Percentiles rank a stretch among this genome's conserved stretches.
Evolutionary conservation across 1,139 yeast species (phyloP).

Genomic region (Chernovozyma sophiae-reginae): DNA sequence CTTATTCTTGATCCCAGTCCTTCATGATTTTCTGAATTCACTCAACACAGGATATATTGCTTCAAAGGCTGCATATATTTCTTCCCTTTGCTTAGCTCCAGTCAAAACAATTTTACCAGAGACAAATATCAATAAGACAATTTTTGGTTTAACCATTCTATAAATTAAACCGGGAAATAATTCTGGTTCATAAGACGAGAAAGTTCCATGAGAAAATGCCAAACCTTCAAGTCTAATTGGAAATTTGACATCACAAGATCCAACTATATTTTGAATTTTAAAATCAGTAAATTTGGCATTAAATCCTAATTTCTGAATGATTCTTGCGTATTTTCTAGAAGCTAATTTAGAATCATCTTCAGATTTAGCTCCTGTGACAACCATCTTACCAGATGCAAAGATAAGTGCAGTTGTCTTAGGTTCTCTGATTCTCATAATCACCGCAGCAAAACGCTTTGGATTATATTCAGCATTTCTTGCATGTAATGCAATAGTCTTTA

Average conservation of each 20-base stretch:
- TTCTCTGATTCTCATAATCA: conserved; percentile 97
- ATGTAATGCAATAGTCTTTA: conserved; percentile 95
- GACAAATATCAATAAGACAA: conserved; percentile 90
- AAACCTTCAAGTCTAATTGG: conserved; percentile 97
- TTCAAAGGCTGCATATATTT: conserved; percentile 95
- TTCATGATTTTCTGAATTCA: conserved; percentile 91
- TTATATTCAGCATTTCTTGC: conserved; percentile 99
- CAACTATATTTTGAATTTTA: conserved; percentile 96
- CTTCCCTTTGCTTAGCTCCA: conserved; percentile 99
- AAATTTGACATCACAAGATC: conserved; percentile 97
- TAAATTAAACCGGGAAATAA: conserved; percentile 96
- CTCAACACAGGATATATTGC: conserved; percentile 97
- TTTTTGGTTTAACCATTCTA: conserved; percentile 99
- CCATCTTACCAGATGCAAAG: conserved; percentile 99
- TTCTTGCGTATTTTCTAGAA: conserved; percentile 95
- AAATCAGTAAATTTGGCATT: conserved; percentile 95
- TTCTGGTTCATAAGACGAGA: conserved; percentile 98
- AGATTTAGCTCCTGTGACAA: conserved; percentile 98
- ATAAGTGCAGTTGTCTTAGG: conserved; percentile 98
- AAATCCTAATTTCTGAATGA: conserved; percentile 95
- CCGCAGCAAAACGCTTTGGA: conserved; percentile 98
- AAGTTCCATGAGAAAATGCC: conserved; percentile 98
- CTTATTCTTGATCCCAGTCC: too few species aligned
- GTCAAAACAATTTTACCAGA: conserved; percentile 97
- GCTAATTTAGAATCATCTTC: conserved; percentile 98